Percentiles rank a stretch among this genome's conserved stretches.
These are phyloP conservation scores for Annona squamosa DNA, from an alignment of 164 flowering plant genomes.

Conservation along the genomic window DNA sequence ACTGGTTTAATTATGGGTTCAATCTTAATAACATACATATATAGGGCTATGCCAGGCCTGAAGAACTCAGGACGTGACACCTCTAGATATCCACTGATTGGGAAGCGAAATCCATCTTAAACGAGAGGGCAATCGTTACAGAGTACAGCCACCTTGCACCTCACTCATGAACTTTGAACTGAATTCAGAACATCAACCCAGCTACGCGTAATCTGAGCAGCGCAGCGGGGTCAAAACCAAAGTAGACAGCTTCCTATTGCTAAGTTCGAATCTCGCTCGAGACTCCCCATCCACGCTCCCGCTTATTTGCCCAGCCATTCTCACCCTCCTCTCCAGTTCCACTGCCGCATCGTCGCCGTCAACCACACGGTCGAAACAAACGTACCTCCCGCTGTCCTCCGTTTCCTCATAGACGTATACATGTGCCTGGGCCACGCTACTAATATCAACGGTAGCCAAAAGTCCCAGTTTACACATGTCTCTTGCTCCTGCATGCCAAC, in stretches of 20 bases:
- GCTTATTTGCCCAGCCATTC: slow-evolving; percentile 22
- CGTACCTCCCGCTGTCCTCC: slow-evolving; percentile 54
- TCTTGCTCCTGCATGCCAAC: slow-evolving; percentile 27
- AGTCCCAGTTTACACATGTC: slow-evolving; percentile 52
- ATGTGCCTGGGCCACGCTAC: slow-evolving; percentile 55
- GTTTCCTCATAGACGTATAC: slow-evolving; percentile 47
- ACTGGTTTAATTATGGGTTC: too few species aligned
- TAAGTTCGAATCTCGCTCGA: slow-evolving; percentile 19
- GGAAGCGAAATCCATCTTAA: too few species aligned
- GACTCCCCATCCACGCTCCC: slow-evolving; percentile 3
- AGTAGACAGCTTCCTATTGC: slow-evolving; percentile 36
- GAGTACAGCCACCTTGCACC: too few species aligned
- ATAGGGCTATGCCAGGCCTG: too few species aligned
- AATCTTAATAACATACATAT: too few species aligned
- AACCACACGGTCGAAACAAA: slow-evolving; percentile 51
- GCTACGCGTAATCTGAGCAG: neutral
- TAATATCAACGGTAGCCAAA: slow-evolving; percentile 52
- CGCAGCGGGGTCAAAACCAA: slow-evolving; percentile 24
- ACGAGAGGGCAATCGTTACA: too few species aligned
- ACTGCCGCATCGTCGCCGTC: slow-evolving; percentile 28
- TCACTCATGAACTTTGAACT: too few species aligned
- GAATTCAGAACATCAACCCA: neutral
- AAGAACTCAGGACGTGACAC: too few species aligned
- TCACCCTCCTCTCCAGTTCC: slow-evolving; percentile 32
- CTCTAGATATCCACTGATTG: too few species aligned